Evolutionary conservation across 73 alveolate genomes (phyloP), one percentile per base, ranked within the genome.

Genomic region (Paramecium bursaria): DNA sequence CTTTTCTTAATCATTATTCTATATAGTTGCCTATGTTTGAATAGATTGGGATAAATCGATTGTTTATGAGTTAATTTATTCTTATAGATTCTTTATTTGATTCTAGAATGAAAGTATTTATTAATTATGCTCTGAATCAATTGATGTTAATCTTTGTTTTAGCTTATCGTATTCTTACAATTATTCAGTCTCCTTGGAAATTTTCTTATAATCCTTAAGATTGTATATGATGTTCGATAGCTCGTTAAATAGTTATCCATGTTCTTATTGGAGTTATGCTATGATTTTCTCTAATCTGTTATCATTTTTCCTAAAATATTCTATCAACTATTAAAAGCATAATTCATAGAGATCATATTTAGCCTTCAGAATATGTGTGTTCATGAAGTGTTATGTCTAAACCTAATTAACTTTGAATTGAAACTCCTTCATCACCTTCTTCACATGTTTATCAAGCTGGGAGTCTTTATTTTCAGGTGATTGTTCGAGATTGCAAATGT

Each of bases 301-400:
- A 17, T 85, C 50, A 14, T 54, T 22, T 11, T 48, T 75, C 15
- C 85, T 80, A 54, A 74, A 39, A 46, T 55, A 46, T n/a, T 61
- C 89, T 13, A 74, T 54, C 10, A 85, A 48, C 50, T 85, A 67
- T 26, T 48, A 74, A 17, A 74, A 47, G 23, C 91, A 85, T 14
- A 75, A 27, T 21, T 74, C 86, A 30, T 75, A 85, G 31, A 74
- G 44, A 48, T 75, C 85, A 74, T 10, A 75, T 73, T 75, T 75
- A 2, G 91, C 91, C 23, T 74, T 86, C 1, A 75, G 73, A 23
- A 85, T 75, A 48, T 85, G 50, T 7, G 80, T 48, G 29, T 46
- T 31, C 46, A 48, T 11, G 21, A 74, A 75, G 75, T 74, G 77
- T n/a, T 48, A 17, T 5, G 74, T 19, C 13, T 48, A 44, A 13